phyloP scores from a whole-genome alignment of 2,329 filamentous ascomycete genomes.

The Neofusicoccum cordaticola region DNA sequence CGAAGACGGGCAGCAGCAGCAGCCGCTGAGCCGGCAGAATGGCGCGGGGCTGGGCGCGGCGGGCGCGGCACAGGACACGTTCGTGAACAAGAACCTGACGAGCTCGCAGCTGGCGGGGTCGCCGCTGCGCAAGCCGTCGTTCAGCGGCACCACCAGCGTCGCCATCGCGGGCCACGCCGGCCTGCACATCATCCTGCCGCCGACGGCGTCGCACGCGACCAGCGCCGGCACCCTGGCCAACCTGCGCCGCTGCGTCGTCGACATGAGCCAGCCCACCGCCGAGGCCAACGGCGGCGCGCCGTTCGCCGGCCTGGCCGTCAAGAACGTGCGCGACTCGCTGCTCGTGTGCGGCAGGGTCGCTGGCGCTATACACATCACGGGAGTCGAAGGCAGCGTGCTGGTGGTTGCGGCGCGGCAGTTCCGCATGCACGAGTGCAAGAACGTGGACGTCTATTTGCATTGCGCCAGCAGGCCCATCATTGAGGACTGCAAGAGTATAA shows the following conservation, averaged over 20 bases:
- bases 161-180: constrained; percentile 64
- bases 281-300: constrained; percentile 18
- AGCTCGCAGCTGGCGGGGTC: constrained; percentile 19
- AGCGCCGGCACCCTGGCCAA: constrained; percentile 71
- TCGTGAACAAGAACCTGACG: constrained; percentile 17
- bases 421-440: constrained; percentile 80
- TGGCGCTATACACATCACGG: constrained; percentile 81
- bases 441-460: constrained; percentile 80
- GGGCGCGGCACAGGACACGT: constrained; percentile 22
- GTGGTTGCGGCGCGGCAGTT: constrained; percentile 77
- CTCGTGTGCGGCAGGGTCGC: constrained; percentile 75
- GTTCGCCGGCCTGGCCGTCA: constrained; percentile 70
- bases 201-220: constrained; percentile 67
- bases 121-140: constrained; percentile 51
- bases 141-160: constrained; percentile 55
- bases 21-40: not conserved
- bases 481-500: constrained; percentile 76
- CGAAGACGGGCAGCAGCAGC: not conserved
- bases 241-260: constrained; percentile 69
- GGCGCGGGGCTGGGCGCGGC: constrained; percentile 32
- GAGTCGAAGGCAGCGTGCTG: constrained; percentile 67
- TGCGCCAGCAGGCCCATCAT: constrained; percentile 87
- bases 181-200: constrained; percentile 75
- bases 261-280: constrained; percentile 66
- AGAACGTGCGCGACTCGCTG: constrained; percentile 66